Evolutionary conservation across 805 yeast genomes (phyloP).

Genomic region (Yamadazyma paraphyllophila): DNA sequence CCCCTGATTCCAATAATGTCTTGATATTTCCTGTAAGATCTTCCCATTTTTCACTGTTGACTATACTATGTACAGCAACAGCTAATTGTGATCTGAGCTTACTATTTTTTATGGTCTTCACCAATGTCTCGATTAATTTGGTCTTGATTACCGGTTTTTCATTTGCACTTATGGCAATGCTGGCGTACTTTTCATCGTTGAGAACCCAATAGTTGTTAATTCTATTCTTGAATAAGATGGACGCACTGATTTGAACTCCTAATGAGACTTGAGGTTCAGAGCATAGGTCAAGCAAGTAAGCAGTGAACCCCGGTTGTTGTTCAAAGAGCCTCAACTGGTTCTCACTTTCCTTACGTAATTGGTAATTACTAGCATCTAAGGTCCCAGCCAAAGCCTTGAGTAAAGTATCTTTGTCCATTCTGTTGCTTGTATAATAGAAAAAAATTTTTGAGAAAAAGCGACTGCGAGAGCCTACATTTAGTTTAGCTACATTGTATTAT

Average conservation of each 20-base stretch:
- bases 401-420: slow-evolving; percentile 51
- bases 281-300: slow-evolving; percentile 50
- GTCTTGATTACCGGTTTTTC: slow-evolving; percentile 44
- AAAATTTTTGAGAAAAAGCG: slow-evolving; percentile 4
- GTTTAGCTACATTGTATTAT: too few relatives aligned
- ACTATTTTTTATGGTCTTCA: slow-evolving; percentile 31
- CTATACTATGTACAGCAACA: slow-evolving; percentile 53
- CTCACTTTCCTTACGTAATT: slow-evolving; percentile 53
- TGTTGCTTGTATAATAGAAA: not conserved
- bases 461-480: not conserved
- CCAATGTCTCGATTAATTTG: slow-evolving; percentile 41
- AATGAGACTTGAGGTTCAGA: slow-evolving; percentile 38
- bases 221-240: slow-evolving; percentile 45
- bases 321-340: slow-evolving; percentile 49
- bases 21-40: slow-evolving; percentile 34
- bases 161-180: slow-evolving; percentile 24
- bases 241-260: slow-evolving; percentile 43
- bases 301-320: slow-evolving; percentile 57
- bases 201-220: slow-evolving; percentile 36
- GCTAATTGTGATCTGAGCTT: slow-evolving; percentile 55
- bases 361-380: slow-evolving; percentile 46
- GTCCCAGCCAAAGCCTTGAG: slow-evolving; percentile 53
- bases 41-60: slow-evolving; percentile 48
- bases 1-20: slow-evolving; percentile 34
- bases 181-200: slow-evolving; percentile 25